These are phyloP conservation scores for Lentinula raphanica DNA, from an alignment of 768 basidiomycete species.

Conservation along the genomic window DNA sequence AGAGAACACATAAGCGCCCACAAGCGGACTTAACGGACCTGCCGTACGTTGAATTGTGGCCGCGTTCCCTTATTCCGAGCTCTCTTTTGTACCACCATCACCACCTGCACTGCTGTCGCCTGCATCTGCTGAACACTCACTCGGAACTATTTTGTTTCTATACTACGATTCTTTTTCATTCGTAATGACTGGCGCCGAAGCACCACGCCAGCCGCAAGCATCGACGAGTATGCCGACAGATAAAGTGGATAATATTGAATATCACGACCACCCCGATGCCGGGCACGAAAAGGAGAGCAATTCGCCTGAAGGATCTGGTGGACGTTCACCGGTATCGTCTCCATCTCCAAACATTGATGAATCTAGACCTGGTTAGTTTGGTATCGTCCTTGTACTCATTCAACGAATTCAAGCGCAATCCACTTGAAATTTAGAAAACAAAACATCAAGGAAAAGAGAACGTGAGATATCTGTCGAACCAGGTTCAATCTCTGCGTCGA, in stretches of 20 bases:
- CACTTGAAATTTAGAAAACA: slow-evolving; percentile 31
- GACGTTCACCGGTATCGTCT: slow-evolving; percentile 29
- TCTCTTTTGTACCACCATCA: neutral
- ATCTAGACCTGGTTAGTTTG: slow-evolving; percentile 35
- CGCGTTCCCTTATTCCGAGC: neutral
- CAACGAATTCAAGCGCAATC: neutral
- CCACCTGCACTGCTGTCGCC: neutral
- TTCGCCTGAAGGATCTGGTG: neutral
- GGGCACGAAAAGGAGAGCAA: neutral
- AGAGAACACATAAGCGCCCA: neutral
- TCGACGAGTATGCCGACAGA: neutral
- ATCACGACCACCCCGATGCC: neutral
- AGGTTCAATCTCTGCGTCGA: slow-evolving; percentile 27
- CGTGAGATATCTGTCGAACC: slow-evolving; percentile 77
- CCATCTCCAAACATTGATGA: slow-evolving; percentile 42
- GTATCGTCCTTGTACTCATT: slow-evolving; percentile 13
- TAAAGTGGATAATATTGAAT: neutral
- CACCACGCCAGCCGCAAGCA: neutral
- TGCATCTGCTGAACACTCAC: neutral
- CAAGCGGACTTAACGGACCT: neutral
- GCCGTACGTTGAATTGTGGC: slow-evolving; percentile 2
- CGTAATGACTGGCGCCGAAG: neutral
- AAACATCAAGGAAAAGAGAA: slow-evolving; percentile 65
- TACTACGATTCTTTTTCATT: neutral
- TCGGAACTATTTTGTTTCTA: neutral